A percentile compares a stretch with the other conserved stretches of the same genome.
Conservation (phyloP, 345 rosid genomes). For the Cardamine resedifolia region DNA sequence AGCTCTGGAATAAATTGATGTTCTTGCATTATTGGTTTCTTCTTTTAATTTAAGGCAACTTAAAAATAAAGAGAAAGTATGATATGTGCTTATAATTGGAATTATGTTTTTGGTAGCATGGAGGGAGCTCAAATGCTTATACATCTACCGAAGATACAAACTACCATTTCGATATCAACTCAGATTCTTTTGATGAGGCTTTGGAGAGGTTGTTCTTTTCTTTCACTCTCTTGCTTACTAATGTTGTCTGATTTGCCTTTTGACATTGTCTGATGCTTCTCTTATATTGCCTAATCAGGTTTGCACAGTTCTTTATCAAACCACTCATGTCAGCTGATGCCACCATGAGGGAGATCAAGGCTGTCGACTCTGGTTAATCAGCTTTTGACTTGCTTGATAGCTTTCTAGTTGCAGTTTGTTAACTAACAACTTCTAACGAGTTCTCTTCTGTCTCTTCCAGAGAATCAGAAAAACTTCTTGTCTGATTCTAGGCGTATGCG, state of each 20-base stretch:
- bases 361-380: constrained; percentile 57
- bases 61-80: no score
- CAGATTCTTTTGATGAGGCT: constrained; percentile 78
- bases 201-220: constrained; percentile 58
- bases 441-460: constrained; percentile 43
- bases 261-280: constrained; percentile 17
- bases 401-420: neutral
- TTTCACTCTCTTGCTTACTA: neutral
- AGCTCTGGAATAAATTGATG: neutral
- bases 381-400: constrained; percentile 11
- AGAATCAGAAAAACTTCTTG: constrained; percentile 77
- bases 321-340: constrained; percentile 94
- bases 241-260: constrained; percentile 10
- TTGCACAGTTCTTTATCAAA: constrained; percentile 80
- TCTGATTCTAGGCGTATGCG: constrained; percentile 72
- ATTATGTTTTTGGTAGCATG: constrained; percentile 55
- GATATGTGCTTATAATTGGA: neutral
- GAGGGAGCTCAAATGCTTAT: constrained; percentile 80
- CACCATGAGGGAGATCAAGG: constrained; percentile 82
- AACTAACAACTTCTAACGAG: neutral
- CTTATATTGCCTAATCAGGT: constrained; percentile 46
- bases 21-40: no score
- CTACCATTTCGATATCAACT: constrained; percentile 66
- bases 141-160: constrained; percentile 68
- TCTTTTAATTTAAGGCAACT: no score